Conservation (phyloP, 495 filamentous ascomycete species). For the Penicillium pulvis region DNA sequence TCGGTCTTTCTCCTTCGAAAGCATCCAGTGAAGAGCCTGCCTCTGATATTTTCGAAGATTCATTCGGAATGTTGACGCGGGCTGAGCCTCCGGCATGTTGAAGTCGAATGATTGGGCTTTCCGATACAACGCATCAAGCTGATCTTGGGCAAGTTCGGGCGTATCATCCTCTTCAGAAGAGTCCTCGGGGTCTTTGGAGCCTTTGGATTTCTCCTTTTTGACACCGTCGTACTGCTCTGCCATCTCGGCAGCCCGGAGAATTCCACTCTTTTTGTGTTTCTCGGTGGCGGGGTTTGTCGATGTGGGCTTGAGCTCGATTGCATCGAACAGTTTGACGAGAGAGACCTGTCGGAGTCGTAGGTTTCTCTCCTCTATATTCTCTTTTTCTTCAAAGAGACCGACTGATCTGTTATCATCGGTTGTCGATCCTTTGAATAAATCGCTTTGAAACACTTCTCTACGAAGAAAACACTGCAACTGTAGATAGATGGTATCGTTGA, state of each 20-base stretch:
- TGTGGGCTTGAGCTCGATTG: slow-evolving; percentile 79
- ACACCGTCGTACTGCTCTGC: slow-evolving; percentile 76
- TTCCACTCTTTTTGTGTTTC: slow-evolving; percentile 75
- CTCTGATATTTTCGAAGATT: slow-evolving; percentile 90
- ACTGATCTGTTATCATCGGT: slow-evolving; percentile 70
- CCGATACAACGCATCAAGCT: slow-evolving; percentile 89
- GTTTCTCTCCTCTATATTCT: slow-evolving; percentile 81
- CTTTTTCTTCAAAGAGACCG: slow-evolving; percentile 76
- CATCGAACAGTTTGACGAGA: slow-evolving; percentile 84
- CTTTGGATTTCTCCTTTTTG: slow-evolving; percentile 50
- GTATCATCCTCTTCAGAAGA: slow-evolving; percentile 76
- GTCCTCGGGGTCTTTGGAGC: slow-evolving; percentile 44
- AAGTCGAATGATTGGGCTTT: slow-evolving; percentile 98
- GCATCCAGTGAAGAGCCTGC: slow-evolving; percentile 94
- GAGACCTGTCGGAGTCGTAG: slow-evolving; percentile 85
- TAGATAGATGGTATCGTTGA: slow-evolving; percentile 90
- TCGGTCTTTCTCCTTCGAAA: slow-evolving; percentile 85
- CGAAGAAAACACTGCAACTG: slow-evolving; percentile 82
- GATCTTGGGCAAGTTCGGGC: slow-evolving; percentile 90
- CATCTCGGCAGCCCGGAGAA: slow-evolving; percentile 84
- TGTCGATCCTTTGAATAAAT: slow-evolving; percentile 53
- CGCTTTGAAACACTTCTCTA: slow-evolving; percentile 67
- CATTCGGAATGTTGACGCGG: slow-evolving; percentile 78
- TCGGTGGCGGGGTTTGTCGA: slow-evolving; percentile 54
- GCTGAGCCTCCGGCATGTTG: slow-evolving; percentile 80